Conservation (phyloP, 2,329 filamentous ascomycete species). For the Fusarium coicis region DNA sequence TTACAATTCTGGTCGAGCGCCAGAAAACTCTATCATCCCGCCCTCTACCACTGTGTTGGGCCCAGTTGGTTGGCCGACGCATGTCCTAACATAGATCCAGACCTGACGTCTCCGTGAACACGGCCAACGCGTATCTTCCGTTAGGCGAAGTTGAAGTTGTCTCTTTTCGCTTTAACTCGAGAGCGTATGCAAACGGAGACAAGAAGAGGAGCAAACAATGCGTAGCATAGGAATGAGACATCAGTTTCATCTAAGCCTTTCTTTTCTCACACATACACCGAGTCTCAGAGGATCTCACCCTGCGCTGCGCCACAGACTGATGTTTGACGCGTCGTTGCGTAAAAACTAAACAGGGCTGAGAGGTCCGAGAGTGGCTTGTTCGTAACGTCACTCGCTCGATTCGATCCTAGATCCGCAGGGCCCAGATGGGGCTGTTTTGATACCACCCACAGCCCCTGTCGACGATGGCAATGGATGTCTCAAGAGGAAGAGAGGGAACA, state of each 20-base stretch:
- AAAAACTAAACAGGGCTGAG: constrained; percentile 27
- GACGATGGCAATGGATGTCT: neutral
- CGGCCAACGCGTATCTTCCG: neutral
- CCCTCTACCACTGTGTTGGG: neutral
- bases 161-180: constrained; percentile 16
- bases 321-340: constrained; percentile 28
- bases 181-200: neutral
- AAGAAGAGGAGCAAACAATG: constrained; percentile 3
- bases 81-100: neutral
- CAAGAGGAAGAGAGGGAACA: constrained; percentile 5
- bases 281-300: neutral
- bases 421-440: constrained; percentile 10
- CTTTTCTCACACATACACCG: neutral
- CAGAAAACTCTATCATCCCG: neutral
- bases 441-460: neutral
- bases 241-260: neutral
- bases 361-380: neutral
- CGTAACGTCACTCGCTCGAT: constrained; percentile 24
- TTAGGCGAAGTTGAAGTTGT: constrained; percentile 7
- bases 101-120: neutral
- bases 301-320: constrained; percentile 18
- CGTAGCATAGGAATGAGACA: neutral
- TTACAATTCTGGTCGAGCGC: neutral
- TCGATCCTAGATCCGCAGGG: constrained; percentile 21
- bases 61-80: constrained; percentile 4